A percentile compares a stretch with the other conserved stretches of the same genome.
Evolutionary conservation across 805 yeast species (phyloP).

Genomic region (Lipomyces sp.): DNA sequence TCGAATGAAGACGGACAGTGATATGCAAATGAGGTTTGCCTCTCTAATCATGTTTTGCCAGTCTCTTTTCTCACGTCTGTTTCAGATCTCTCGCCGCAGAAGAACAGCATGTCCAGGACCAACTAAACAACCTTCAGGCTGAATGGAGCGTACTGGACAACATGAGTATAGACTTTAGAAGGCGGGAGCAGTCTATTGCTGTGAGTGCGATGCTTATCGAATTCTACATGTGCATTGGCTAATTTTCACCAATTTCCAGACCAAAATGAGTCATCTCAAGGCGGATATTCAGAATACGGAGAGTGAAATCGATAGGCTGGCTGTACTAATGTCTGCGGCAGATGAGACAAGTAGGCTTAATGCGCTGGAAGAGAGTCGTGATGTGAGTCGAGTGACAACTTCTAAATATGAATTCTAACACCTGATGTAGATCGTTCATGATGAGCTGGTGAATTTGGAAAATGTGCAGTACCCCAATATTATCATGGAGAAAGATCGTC

Average conservation of each 20-base stretch:
- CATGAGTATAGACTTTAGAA: not conserved
- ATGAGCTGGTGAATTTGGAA: slow-evolving; percentile 7
- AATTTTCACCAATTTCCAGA: slow-evolving; percentile 5
- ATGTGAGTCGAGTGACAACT: not conserved
- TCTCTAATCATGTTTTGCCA: not conserved
- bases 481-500: slow-evolving; percentile 17
- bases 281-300: slow-evolving; percentile 18
- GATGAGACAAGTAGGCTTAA: slow-evolving; percentile 22
- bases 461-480: slow-evolving; percentile 16
- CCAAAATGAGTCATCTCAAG: slow-evolving; percentile 13
- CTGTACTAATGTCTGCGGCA: slow-evolving; percentile 6
- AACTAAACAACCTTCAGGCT: not conserved
- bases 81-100: slow-evolving; percentile 13
- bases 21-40: slow-evolving; percentile 11
- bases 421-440: not conserved
- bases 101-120: not conserved
- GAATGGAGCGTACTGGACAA: not conserved
- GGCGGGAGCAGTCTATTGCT: slow-evolving; percentile 3
- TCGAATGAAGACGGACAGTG: slow-evolving; percentile 36
- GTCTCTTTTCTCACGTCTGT: not conserved
- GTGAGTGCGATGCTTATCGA: not conserved
- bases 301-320: slow-evolving; percentile 10
- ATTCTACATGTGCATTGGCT: not conserved
- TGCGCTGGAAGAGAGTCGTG: slow-evolving; percentile 12
- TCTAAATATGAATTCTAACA: not conserved